Conservation (phyloP, 495 filamentous ascomycete genomes). For the Talaromyces borbonicus region DNA sequence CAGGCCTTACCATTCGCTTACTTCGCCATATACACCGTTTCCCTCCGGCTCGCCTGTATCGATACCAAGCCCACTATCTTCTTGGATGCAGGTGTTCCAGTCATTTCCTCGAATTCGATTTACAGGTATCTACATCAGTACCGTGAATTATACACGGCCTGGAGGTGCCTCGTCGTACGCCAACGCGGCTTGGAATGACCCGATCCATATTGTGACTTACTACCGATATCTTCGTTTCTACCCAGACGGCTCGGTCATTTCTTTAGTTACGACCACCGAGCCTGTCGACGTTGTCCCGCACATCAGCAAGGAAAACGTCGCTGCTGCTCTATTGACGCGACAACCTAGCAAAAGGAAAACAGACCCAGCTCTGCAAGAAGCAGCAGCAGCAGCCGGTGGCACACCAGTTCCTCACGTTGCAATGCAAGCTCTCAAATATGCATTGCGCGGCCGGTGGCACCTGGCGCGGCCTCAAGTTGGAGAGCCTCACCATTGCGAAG, state of each 20-base stretch:
- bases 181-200: slow-evolving; percentile 59
- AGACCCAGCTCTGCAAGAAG: slow-evolving; percentile 17
- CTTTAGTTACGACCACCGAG: slow-evolving; percentile 66
- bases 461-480: slow-evolving; percentile 33
- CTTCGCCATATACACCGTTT: slow-evolving; percentile 31
- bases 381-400: slow-evolving; percentile 1
- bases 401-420: slow-evolving; percentile 30
- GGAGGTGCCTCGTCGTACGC: slow-evolving; percentile 53
- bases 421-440: slow-evolving; percentile 44
- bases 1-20: slow-evolving; percentile 37
- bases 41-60: slow-evolving; percentile 20
- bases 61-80: slow-evolving; percentile 28
- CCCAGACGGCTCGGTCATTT: slow-evolving; percentile 74
- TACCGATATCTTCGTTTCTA: slow-evolving; percentile 95
- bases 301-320: slow-evolving; percentile 45
- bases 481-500: slow-evolving; percentile 6
- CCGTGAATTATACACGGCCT: slow-evolving; percentile 84
- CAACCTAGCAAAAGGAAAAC: slow-evolving; percentile 24
- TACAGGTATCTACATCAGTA: slow-evolving; percentile 90
- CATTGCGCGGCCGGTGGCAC: slow-evolving; percentile 52
- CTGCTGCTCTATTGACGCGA: slow-evolving; percentile 19
- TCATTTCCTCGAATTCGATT: slow-evolving; percentile 79
- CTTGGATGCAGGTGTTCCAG: slow-evolving; percentile 60
- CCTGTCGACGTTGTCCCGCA: slow-evolving; percentile 76
- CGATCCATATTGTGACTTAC: slow-evolving; percentile 94